Base-by-base conservation (phyloP, 2,329 filamentous ascomycete species). In the Incumbomyces delicatus region DNA sequence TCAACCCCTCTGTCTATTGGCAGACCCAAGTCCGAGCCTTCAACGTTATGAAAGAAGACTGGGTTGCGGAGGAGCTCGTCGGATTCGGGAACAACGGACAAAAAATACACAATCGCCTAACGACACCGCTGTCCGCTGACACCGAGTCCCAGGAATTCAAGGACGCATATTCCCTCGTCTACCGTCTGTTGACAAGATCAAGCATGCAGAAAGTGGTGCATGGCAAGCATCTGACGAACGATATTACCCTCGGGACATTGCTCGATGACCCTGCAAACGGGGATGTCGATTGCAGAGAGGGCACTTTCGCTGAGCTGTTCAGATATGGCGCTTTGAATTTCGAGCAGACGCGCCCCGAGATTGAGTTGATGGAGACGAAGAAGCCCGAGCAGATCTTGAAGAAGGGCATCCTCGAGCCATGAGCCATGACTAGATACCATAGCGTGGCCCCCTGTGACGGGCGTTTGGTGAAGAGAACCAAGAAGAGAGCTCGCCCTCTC, bases 1-100 rank as follows among this genome's bases (percentile, higher is more conserved):
- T 64, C 43, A 55, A 60, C 46, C 57, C 57, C n/a, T 54, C 55
- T 8, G 56, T 59, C 3, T 64, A 64, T 39, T 60, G 54, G 47
- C 44, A 52, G 16, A 58, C 58, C 12, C 57, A 61, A 13, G 52
- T 63, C 6, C 51, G 60, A 6, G 38, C 56, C 20, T 64, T 58
- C 41, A 53, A 61, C 42, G 39, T 49, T 1, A 32, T 59, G 33
- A 46, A 53, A 2, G 60, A 64, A 47, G 45, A 36, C 33, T 52
- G 47, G 50, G 44, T 20, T 14, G 48, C 50, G 1, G 61, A 64
- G 47, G 46, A 44, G 5, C 53, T 55, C 3, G 37, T 61, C 11
- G 61, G 61, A 0, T 63, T 58, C 36, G n/a, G 5, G 12, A 20
- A 20, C n/a, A 48, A 53, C 14, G 59, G 61, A 2, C 49, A 57